Base-by-base conservation (phyloP, 306 rosid species). In the Dalbergia cultrata region DNA sequence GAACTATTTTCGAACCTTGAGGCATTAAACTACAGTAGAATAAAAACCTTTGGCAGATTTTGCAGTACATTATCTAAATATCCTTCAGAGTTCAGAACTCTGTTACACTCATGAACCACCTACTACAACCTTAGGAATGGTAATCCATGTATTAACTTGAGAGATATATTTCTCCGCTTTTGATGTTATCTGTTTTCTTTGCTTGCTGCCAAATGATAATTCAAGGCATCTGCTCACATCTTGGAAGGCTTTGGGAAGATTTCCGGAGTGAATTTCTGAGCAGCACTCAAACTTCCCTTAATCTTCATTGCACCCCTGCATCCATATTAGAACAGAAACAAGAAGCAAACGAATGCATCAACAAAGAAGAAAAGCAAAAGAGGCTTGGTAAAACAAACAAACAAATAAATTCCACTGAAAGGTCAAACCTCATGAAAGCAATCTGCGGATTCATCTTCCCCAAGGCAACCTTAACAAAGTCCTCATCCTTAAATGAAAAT, bases 221-320 rank as follows among this genome's bases (percentile, higher is more conserved):
- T 31, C 18, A 39, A 67, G 81, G 81, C 76, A 66, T 56, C 74
- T 45, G 69, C 88, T 95, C 90, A 95, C 93, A 95, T 66, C 93
- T 93, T 95, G 10, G 98, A 84, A 85, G 97, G 95, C 90, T 89
- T 95, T 18, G 99, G 99, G 89, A 93, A 95, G 77, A 95, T 89
- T 73, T 93, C 96, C 0, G 98, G 99, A 18, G 96, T 90, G 72
- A 95, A 95, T 83, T 91, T 95, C 88, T 88, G 89, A 18, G 99
- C 99, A 5, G 99, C 98, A 54, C 89, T 85, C 68, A 93, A 79
- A 61, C 96, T 95, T 19, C 99, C 99, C 89, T 95, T 93, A 72
- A 93, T 71, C 89, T 93, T 91, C 92, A 95, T 85, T 1, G 87
- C 88, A 52, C 98, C 99, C 86, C 98, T 93, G 87, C 52, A 84